phyloP scores from a whole-genome alignment of 805 yeast species.

The Maudiozyma bulderi region DNA sequence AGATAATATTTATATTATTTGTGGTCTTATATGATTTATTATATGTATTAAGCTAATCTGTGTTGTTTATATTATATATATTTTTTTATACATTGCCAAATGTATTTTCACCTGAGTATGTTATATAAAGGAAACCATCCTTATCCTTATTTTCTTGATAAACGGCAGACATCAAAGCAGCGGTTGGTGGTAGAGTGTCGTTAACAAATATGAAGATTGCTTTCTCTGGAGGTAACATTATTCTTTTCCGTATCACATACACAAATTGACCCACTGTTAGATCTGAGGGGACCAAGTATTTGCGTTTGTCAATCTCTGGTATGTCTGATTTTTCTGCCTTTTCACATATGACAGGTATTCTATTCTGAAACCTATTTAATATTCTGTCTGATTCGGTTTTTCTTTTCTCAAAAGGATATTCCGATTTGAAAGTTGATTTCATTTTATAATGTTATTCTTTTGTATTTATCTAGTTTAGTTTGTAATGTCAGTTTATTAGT shows the following conservation, averaged over 20 bases:
- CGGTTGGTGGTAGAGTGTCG: slow-evolving; percentile 95
- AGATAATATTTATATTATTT: too few relatives aligned
- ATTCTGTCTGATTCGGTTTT: slow-evolving; percentile 91
- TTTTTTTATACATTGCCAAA: slow-evolving; percentile 46
- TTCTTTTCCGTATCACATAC: slow-evolving; percentile 92
- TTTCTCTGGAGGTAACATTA: slow-evolving; percentile 91
- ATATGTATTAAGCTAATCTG: background rate
- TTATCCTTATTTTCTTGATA: slow-evolving; percentile 96
- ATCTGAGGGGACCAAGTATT: slow-evolving; percentile 92
- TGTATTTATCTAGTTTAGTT: background rate
- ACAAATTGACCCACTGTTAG: slow-evolving; percentile 97
- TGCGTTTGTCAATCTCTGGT: slow-evolving; percentile 93
- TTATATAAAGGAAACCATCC: slow-evolving; percentile 92
- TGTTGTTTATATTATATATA: background rate
- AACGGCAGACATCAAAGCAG: slow-evolving; percentile 89
- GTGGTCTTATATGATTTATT: too few relatives aligned
- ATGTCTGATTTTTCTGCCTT: slow-evolving; percentile 94
- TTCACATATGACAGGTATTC: slow-evolving; percentile 95
- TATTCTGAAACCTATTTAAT: slow-evolving; percentile 75
- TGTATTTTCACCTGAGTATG: slow-evolving; percentile 96
- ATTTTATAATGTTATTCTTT: slow-evolving; percentile 5
- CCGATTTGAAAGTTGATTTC: slow-evolving; percentile 36
- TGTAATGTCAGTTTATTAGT: too few relatives aligned
- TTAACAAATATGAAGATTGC: slow-evolving; percentile 96
- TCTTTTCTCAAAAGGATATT: slow-evolving; percentile 91